Conservation (phyloP, 441 rosid genomes). For the Aquilaria agallochum region DNA sequence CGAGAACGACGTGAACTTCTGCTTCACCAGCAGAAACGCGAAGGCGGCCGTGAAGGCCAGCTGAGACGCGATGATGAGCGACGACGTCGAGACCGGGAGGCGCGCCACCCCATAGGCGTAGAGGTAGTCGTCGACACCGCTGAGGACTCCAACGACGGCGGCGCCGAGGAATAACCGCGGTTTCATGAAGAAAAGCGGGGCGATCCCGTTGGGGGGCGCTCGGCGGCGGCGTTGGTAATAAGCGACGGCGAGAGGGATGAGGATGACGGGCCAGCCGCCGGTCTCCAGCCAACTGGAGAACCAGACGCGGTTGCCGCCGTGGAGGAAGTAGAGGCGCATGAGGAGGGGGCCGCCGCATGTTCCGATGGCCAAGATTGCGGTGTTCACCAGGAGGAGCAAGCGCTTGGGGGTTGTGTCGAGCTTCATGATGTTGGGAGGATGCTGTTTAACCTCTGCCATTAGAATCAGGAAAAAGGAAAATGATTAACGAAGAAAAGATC, state of each 20-base stretch:
- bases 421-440: neutral
- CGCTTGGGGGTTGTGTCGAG: conserved; percentile 18
- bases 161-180: conserved; percentile 34
- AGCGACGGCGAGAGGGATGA: conserved; percentile 40
- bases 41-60: conserved; percentile 65
- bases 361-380: conserved; percentile 42
- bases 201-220: neutral
- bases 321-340: conserved; percentile 71
- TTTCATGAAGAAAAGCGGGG: conserved; percentile 39
- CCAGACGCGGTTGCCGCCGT: conserved; percentile 67
- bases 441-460: too few relatives aligned
- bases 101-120: conserved; percentile 63
- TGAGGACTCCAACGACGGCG: conserved; percentile 38
- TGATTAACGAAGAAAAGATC: too few relatives aligned
- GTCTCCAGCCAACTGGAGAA: conserved; percentile 68
- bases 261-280: conserved; percentile 50
- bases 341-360: conserved; percentile 61
- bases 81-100: conserved; percentile 59
- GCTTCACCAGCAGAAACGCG: conserved; percentile 58
- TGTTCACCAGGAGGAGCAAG: conserved; percentile 39
- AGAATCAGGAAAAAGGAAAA: too few relatives aligned
- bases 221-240: conserved; percentile 30
- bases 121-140: conserved; percentile 62
- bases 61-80: conserved; percentile 58
- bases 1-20: conserved; percentile 51